phyloP scores from a whole-genome alignment of 768 basidiomycete genomes.

The Termitomyces sp. region DNA sequence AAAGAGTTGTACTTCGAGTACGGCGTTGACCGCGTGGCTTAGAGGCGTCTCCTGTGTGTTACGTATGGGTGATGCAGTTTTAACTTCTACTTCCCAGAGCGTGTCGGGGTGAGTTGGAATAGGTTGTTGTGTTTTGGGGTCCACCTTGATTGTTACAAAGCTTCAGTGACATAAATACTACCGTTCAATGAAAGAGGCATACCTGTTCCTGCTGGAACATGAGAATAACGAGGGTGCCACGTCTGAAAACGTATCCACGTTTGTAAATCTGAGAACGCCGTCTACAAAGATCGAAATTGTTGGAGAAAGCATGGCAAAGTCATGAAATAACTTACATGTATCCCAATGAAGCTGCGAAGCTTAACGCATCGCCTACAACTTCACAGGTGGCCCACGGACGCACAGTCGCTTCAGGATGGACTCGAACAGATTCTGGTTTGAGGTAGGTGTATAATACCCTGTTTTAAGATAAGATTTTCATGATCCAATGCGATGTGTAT shows the following conservation, averaged over 20 bases:
- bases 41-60: conserved; percentile 77
- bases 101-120: conserved; percentile 78
- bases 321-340: conserved; percentile 49
- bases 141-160: conserved; percentile 44
- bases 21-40: conserved; percentile 65
- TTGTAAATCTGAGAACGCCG: conserved; percentile 78
- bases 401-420: conserved; percentile 84
- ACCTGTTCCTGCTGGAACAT: conserved; percentile 89
- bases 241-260: conserved; percentile 72
- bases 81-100: conserved; percentile 87
- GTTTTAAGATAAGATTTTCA: neutral
- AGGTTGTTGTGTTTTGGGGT: conserved; percentile 70
- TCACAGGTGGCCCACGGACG: conserved; percentile 81
- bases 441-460: conserved; percentile 80
- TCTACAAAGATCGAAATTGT: conserved; percentile 24
- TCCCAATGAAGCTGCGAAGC: conserved; percentile 78
- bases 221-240: conserved; percentile 67
- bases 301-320: neutral
- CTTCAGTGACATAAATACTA: conserved; percentile 2
- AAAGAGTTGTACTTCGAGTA: conserved; percentile 75
- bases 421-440: conserved; percentile 80
- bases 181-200: conserved; percentile 12
- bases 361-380: conserved; percentile 74
- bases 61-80: conserved; percentile 73
- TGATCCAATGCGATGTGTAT: neutral